phyloP scores from a whole-genome alignment of 768 basidiomycete species.

The Pleurotus tuber-regium region DNA sequence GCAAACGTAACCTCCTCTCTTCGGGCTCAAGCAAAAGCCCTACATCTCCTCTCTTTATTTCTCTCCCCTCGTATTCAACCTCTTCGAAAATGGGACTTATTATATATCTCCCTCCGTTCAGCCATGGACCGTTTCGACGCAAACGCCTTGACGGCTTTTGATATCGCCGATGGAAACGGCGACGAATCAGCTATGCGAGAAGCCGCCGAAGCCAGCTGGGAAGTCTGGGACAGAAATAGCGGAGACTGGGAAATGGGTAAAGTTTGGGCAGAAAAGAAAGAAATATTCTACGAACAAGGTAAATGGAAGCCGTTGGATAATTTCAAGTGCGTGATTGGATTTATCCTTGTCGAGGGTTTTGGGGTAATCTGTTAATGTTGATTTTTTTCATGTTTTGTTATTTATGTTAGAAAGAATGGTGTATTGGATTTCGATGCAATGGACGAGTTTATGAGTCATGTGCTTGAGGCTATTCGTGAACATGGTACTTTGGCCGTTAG shows the following conservation, averaged over 20 bases:
- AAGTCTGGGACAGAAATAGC: conserved; percentile 61
- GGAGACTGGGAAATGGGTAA: conserved; percentile 91
- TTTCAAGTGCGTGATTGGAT: conserved; percentile 56
- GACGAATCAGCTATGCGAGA: conserved; percentile 80
- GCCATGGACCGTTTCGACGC: conserved; percentile 90
- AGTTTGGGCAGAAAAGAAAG: conserved; percentile 93
- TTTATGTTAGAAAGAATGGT: conserved; percentile 50
- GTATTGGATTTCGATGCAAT: conserved; percentile 87
- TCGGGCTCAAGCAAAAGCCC: conserved; percentile 57
- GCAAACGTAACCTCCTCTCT: conserved; percentile 40
- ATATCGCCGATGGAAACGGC: conserved; percentile 70
- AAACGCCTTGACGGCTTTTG: conserved; percentile 79
- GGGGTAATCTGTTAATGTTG: conserved; percentile 8
- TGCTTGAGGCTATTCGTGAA: conserved; percentile 61
- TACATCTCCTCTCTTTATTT: conserved; percentile 73
- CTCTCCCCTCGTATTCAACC: conserved; percentile 73
- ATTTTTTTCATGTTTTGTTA: too few species aligned
- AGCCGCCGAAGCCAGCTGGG: conserved; percentile 83
- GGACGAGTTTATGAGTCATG: conserved; percentile 81
- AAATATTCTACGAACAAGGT: conserved; percentile 86
- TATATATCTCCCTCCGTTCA: conserved; percentile 64
- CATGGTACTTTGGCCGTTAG: conserved; percentile 81
- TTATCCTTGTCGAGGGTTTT: conserved; percentile 2
- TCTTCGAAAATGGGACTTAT: conserved; percentile 59
- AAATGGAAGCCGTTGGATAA: conserved; percentile 83